Base-by-base conservation (phyloP, 108 stramenopile species). In the Schizochytrium sp. region DNA sequence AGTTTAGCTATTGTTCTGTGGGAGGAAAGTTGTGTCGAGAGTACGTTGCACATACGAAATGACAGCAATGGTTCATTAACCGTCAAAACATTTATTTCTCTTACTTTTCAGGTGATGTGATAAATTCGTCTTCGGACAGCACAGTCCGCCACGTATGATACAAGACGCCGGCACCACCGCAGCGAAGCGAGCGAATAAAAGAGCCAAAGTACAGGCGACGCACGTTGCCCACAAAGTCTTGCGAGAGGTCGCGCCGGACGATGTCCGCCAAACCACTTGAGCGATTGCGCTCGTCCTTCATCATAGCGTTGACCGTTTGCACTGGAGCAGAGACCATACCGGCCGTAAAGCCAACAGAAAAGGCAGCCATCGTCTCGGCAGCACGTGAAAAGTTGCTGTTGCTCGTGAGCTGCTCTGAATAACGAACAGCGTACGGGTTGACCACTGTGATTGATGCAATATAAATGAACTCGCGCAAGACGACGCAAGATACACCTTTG, bases 251-350 rank as follows among this genome's bases (percentile, higher is more conserved):
- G 51, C 48, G 45, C 6, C 28, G n/a, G 48, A 83, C 48, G 51
- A 83, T 83, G 18, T 47, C 45, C 12, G 45, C 51, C 45, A 83
- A 25, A 23, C 23, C 8, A 14, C 4, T 0, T 8, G 48, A 53
- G 48, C 28, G 12, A 45, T 83, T 83, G n/a, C 76, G 76, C 51
- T 83, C 76, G 28, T 83, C 76, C 76, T 83, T 83, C 76, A 83
- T 83, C 76, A 83, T 83, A 4, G 76, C 76, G 76, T 83, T 83
- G 18, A 83, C 4, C 45, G 76, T 83, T 45, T 83, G 76, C 19
- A 83, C 45, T 12, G 76, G 76, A 12, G 76, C 76, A 6, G 76
- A 83, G n/a, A 83, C 45, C 45, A 83, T 47, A 12, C 76, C 76
- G n/a, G 76, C 76, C 6, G 76, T 25, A 23, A 83, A 83, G 45